Evolutionary conservation across 176 grass and related monocot species (phyloP).

Genomic region (Triticum urartu): DNA sequence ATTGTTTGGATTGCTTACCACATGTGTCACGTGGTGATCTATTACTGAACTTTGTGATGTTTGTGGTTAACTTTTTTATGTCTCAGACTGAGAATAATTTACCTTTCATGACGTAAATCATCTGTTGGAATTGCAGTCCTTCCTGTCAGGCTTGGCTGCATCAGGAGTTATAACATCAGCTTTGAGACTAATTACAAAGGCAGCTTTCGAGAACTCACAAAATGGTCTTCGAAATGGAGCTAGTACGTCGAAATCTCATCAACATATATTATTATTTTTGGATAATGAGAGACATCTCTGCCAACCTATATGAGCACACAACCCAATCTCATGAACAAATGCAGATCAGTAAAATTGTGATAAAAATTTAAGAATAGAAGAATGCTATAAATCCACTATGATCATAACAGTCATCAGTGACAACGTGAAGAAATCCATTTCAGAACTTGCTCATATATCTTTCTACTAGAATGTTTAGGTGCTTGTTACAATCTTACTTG

Average conservation of each 20-base stretch:
- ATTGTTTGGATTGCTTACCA: too few relatives aligned
- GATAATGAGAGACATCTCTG: neutral
- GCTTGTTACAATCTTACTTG: neutral
- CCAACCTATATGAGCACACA: neutral
- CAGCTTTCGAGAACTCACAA: slow-evolving; percentile 70
- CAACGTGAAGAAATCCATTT: neutral
- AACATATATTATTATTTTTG: neutral
- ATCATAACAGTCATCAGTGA: neutral
- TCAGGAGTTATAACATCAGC: slow-evolving; percentile 64
- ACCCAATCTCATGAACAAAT: neutral
- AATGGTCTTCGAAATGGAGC: slow-evolving; percentile 80
- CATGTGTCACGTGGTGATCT: too few relatives aligned
- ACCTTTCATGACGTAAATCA: slow-evolving; percentile 19
- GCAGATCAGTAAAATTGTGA: neutral
- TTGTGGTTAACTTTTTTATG: slow-evolving; percentile 14
- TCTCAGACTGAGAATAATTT: slow-evolving; percentile 3
- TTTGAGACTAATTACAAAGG: slow-evolving; percentile 69
- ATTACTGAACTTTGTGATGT: neutral
- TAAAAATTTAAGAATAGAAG: neutral
- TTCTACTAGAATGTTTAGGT: neutral
- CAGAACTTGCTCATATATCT: neutral
- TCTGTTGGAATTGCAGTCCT: slow-evolving; percentile 44
- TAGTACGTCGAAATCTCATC: slow-evolving; percentile 37
- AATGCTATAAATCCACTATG: neutral
- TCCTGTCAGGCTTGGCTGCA: slow-evolving; percentile 64